These are phyloP conservation scores for Sanghuangporus baumii DNA, from an alignment of 1,284 basidiomycete species.

Conservation along the genomic window DNA sequence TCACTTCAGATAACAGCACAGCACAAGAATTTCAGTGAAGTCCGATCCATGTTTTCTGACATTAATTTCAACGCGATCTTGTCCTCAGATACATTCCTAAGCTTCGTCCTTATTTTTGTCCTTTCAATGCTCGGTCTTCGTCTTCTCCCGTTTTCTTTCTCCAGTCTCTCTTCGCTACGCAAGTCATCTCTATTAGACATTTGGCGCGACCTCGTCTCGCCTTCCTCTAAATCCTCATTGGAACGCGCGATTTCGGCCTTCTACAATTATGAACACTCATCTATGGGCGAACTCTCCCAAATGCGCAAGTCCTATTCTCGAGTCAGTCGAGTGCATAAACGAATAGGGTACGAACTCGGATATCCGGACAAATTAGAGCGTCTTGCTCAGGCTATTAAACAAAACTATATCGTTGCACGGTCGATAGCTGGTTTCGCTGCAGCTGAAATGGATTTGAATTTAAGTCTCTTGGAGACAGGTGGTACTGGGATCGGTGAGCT, in stretches of 20 bases:
- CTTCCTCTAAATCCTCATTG: not conserved
- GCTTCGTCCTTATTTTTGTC: not conserved
- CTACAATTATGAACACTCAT: constrained; percentile 22
- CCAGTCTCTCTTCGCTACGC: not conserved
- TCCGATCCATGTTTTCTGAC: not conserved
- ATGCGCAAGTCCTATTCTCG: constrained; percentile 35
- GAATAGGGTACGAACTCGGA: constrained; percentile 45
- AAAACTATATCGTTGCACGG: constrained; percentile 43
- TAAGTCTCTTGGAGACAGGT: not conserved
- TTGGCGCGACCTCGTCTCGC: not conserved
- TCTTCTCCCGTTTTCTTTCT: constrained; percentile 1
- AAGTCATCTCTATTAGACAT: not conserved
- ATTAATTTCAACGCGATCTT: not conserved
- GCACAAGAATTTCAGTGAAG: not conserved
- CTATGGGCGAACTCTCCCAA: constrained; percentile 29
- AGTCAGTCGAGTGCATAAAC: constrained; percentile 37
- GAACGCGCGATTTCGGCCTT: constrained; percentile 6
- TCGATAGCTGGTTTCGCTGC: constrained; percentile 40
- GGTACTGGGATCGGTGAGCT: constrained; percentile 31
- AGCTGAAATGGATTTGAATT: constrained; percentile 18
- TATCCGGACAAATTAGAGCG: constrained; percentile 47
- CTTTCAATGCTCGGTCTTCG: constrained; percentile 8
- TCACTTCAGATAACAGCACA: not conserved
- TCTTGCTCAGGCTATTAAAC: constrained; percentile 37
- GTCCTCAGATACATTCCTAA: constrained; percentile 5